These are phyloP conservation scores for Perilla frutescens DNA, from an alignment of 257 asterid genomes.

Conservation along the genomic window DNA sequence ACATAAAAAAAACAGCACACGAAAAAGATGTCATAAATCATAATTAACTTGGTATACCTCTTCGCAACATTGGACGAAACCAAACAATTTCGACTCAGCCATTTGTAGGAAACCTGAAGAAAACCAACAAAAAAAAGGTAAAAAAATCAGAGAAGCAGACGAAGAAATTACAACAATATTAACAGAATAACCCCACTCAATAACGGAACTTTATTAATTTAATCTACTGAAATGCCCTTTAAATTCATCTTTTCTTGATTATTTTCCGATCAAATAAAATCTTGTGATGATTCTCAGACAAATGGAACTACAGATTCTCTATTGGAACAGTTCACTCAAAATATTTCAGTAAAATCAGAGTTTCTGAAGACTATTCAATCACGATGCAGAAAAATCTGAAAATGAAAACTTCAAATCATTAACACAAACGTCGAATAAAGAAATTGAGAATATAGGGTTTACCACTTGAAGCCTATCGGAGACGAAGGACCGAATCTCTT, in stretches of 20 bases:
- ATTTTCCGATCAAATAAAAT: background rate
- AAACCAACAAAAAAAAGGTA: background rate
- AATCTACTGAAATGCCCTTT: background rate
- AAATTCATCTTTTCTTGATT: background rate
- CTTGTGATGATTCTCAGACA: constrained; percentile 1
- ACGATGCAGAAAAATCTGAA: background rate
- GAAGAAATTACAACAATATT: background rate
- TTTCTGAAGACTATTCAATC: background rate
- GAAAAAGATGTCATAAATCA: background rate
- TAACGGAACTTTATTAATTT: background rate
- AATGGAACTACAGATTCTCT: background rate
- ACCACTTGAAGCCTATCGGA: constrained; percentile 97
- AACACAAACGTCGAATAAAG: background rate
- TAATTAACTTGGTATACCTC: constrained; percentile 53
- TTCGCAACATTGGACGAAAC: constrained; percentile 90
- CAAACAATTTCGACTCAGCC: constrained; percentile 90
- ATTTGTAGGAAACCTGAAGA: constrained; percentile 91
- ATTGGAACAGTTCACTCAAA: constrained; percentile 6
- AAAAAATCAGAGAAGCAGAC: background rate
- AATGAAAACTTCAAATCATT: background rate
- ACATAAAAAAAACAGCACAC: background rate
- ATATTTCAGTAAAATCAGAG: background rate
- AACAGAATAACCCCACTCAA: background rate
- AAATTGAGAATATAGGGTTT: constrained; percentile 30
- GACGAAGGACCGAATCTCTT: constrained; percentile 82